Percentiles rank a stretch among this genome's conserved stretches.
Evolutionary conservation across 2,329 filamentous ascomycete genomes (phyloP).

Genomic region (Colletotrichum limetticola): DNA sequence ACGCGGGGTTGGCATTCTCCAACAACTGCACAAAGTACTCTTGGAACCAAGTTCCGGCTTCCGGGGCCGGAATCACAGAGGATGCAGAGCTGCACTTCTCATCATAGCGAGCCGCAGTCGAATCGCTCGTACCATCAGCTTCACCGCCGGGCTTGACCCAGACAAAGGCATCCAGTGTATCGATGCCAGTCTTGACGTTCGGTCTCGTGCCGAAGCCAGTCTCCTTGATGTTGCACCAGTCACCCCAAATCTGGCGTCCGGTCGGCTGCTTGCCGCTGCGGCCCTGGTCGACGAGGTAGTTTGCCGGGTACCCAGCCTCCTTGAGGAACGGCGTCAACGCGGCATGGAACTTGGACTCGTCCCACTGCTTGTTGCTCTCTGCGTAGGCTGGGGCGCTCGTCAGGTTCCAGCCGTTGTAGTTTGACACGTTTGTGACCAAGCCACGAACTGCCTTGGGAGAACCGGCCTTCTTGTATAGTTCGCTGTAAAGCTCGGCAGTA

Average conservation of each 20-base stretch:
- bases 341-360: conserved; percentile 35
- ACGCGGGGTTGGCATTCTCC: conserved; percentile 65
- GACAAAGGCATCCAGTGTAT: conserved; percentile 65
- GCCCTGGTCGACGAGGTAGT: conserved; percentile 36
- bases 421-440: conserved; percentile 48
- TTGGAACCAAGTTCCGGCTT: conserved; percentile 77
- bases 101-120: conserved; percentile 56
- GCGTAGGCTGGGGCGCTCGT: conserved; percentile 41
- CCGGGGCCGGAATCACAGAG: conserved; percentile 72
- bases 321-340: conserved; percentile 33
- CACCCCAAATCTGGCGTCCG: conserved; percentile 62
- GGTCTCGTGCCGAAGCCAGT: conserved; percentile 66
- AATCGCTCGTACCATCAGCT: conserved; percentile 46
- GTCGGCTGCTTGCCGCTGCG: conserved; percentile 56
- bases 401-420: conserved; percentile 44
- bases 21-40: conserved; percentile 68
- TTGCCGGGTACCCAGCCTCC: conserved; percentile 33
- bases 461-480: conserved; percentile 46
- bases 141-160: conserved; percentile 68
- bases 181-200: conserved; percentile 61
- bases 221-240: conserved; percentile 68
- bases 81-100: conserved; percentile 59
- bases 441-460: conserved; percentile 48
- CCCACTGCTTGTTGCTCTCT: conserved; percentile 27
- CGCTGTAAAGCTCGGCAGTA: conserved; percentile 41